A percentile compares a stretch with the other conserved stretches of the same genome.
These are phyloP conservation scores for Trichoderma brevicompactum DNA, from an alignment of 2,329 filamentous ascomycete species.

Conservation along the genomic window DNA sequence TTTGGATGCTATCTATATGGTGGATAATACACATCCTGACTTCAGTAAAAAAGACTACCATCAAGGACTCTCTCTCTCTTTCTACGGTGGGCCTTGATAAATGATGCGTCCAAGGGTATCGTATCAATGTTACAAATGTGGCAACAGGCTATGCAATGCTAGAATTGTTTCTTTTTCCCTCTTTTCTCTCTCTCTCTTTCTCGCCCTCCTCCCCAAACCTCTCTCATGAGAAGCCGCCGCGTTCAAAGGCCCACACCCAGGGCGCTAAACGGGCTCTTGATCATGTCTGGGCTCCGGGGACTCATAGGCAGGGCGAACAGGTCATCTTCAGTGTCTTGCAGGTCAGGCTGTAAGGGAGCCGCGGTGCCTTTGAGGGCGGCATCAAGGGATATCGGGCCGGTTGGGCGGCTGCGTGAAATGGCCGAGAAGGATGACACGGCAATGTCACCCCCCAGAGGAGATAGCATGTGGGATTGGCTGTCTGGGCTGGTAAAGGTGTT, in stretches of 20 bases:
- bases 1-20: neutral
- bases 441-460: constrained; percentile 41
- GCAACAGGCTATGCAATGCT: constrained; percentile 27
- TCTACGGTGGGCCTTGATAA: neutral
- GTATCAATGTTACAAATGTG: constrained; percentile 28
- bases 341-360: constrained; percentile 31
- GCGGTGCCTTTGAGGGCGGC: constrained; percentile 38
- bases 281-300: constrained; percentile 83
- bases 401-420: constrained; percentile 35
- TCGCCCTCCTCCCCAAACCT: neutral
- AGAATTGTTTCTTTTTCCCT: neutral
- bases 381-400: constrained; percentile 42
- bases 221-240: neutral
- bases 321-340: constrained; percentile 65
- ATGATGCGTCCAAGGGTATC: constrained; percentile 30
- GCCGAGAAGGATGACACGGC: constrained; percentile 45
- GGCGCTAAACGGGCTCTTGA: constrained; percentile 77
- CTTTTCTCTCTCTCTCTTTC: neutral
- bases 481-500: constrained; percentile 43
- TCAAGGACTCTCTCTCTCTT: constrained; percentile 2
- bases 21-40: neutral
- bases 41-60: constrained; percentile 2
- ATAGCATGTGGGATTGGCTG: constrained; percentile 42
- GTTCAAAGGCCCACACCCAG: constrained; percentile 37
- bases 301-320: constrained; percentile 87